Base-by-base conservation (phyloP, 371 early-diverging fungal genomes). In the Quaeritorhiza haematococci region DNA sequence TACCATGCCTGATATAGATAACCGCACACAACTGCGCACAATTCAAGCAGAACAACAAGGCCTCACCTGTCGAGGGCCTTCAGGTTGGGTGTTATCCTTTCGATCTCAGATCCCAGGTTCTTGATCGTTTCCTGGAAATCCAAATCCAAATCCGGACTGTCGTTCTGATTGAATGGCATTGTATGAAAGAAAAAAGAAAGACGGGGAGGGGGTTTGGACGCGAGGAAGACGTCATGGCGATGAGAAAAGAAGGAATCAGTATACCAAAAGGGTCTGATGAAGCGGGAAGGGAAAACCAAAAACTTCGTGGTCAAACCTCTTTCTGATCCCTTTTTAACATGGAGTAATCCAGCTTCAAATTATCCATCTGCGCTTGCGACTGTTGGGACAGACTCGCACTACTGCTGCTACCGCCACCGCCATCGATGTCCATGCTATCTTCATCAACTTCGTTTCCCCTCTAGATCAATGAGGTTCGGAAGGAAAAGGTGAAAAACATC, bases 61-160 rank as follows among this genome's bases (percentile, higher is more conserved):
- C 21, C 33, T 48, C 57, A 76, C 58, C 88, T 84, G 57, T 93
- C 89, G 56, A 85, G 76, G 0, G 92, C 92, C 44, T 90, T 86
- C 61, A 93, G 75, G 62, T 93, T 94, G 3, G 96, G 97, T 3
- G 91, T 89, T 70, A 95, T 74, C 44, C 83, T 76, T 27, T 94
- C 94, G 56, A 96, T 86, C 43, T 94, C 90, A 0, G 71, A 71
- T 0, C 78, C 51, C 7, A 89, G 64, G 7, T 73, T 74, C 56
- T 83, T 76, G 27, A 94, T 72, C 21, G 80, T 71, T 6, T 89
- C 87, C 52, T 80, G 71, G 59, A 88, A 90, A 47, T 87, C 78
- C 24, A 78, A 73, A 45, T 89, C 89, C 23, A 85, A 65, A 3
- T 71, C 75, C 17, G 71, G 66, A 33, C 71, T 64, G 44, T 55